Evolutionary conservation across 2,329 filamentous ascomycete genomes (phyloP).

Genomic region (Aspergillus fijiensis): DNA sequence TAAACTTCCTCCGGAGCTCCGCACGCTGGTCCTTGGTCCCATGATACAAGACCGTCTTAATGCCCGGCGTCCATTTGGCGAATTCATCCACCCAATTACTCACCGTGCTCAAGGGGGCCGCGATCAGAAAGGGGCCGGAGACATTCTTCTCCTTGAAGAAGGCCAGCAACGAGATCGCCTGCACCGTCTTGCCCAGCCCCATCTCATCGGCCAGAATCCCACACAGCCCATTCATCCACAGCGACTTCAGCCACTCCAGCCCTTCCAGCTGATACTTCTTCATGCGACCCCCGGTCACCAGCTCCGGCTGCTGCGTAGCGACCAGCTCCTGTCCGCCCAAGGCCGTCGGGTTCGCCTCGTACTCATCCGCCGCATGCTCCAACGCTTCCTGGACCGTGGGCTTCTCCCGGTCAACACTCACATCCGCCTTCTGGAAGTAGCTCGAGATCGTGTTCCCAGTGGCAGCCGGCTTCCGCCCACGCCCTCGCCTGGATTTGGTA

Average conservation of each 20-base stretch:
- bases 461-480: conserved; percentile 27
- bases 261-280: conserved; percentile 92
- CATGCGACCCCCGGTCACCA: conserved; percentile 86
- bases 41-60: conserved; percentile 89
- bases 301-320: conserved; percentile 81
- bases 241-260: conserved; percentile 81
- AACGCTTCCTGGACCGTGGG: conserved; percentile 58
- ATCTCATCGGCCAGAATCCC: conserved; percentile 93
- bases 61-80: conserved; percentile 80
- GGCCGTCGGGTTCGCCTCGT: conserved; percentile 58
- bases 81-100: conserved; percentile 98
- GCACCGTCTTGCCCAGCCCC: conserved; percentile 89
- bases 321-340: conserved; percentile 67
- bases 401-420: conserved; percentile 54
- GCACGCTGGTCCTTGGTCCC: conserved; percentile 77
- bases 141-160: conserved; percentile 82
- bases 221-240: conserved; percentile 87
- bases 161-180: conserved; percentile 84
- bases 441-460: conserved; percentile 53
- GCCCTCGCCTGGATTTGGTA: conserved; percentile 27
- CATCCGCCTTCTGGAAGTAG: conserved; percentile 61
- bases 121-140: conserved; percentile 87
- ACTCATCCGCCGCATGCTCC: conserved; percentile 58
- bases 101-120: conserved; percentile 85
- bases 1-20: conserved; percentile 67